These are phyloP conservation scores for Aristolochia californica DNA, from an alignment of 164 flowering plant genomes.

Conservation along the genomic window DNA sequence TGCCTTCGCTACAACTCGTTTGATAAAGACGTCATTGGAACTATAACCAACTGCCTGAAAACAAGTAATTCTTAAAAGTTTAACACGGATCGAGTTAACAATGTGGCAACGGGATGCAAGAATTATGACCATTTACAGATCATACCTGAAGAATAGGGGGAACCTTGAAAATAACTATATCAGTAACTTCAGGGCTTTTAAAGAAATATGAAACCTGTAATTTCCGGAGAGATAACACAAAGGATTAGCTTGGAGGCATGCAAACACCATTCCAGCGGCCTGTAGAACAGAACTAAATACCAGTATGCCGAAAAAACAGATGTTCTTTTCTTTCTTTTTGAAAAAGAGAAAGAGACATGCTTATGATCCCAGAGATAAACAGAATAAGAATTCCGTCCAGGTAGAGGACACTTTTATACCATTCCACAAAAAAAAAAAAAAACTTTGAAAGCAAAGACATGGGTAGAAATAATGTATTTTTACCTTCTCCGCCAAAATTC, in stretches of 20 bases:
- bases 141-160: conserved; percentile 72
- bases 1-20: conserved; percentile 83
- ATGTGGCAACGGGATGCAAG: neutral
- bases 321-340: too few species aligned
- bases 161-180: conserved; percentile 86
- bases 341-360: neutral
- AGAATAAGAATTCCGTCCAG: conserved; percentile 8
- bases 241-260: neutral
- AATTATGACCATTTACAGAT: neutral
- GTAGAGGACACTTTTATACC: conserved; percentile 12
- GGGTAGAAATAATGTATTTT: conserved; percentile 28
- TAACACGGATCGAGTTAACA: neutral
- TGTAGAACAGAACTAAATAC: neutral
- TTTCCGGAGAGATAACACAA: conserved; percentile 1
- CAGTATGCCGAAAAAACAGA: too few species aligned
- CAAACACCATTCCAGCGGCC: neutral
- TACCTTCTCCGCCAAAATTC: conserved; percentile 93
- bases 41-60: conserved; percentile 61
- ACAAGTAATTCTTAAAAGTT: neutral
- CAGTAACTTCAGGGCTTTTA: conserved; percentile 71
- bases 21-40: conserved; percentile 70
- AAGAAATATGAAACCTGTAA: conserved; percentile 80
- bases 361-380: neutral
- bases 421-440: conserved; percentile 84
- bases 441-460: conserved; percentile 7